Conservation (phyloP, 2,329 filamentous ascomycete genomes). For the Chrysoporthe deuterocubensis region DNA sequence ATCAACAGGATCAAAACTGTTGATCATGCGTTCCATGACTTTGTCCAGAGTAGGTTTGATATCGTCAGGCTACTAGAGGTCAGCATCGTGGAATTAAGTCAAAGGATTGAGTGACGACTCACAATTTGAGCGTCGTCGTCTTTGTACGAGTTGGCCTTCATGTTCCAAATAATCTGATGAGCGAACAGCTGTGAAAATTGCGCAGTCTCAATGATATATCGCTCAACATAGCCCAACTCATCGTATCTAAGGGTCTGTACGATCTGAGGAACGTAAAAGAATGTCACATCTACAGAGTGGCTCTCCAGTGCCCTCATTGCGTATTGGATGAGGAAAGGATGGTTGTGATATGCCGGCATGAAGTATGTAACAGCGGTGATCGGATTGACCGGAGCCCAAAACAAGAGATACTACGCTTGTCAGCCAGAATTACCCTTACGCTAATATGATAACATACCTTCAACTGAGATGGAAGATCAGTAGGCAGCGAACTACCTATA, state of each 20-base stretch:
- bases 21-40: slow-evolving; percentile 83
- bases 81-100: slow-evolving; percentile 24
- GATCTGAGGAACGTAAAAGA: slow-evolving; percentile 98
- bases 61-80: slow-evolving; percentile 69
- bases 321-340: slow-evolving; percentile 94
- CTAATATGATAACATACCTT: slow-evolving; percentile 59
- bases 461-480: slow-evolving; percentile 81
- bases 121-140: slow-evolving; percentile 89
- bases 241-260: slow-evolving; percentile 96
- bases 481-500: slow-evolving; percentile 74
- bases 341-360: slow-evolving; percentile 84
- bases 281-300: slow-evolving; percentile 94
- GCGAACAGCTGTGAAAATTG: slow-evolving; percentile 98
- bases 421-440: slow-evolving; percentile 33
- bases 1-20: slow-evolving; percentile 79
- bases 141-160: slow-evolving; percentile 98
- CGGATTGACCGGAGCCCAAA: slow-evolving; percentile 91
- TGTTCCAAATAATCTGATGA: slow-evolving; percentile 99
- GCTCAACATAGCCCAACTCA: slow-evolving; percentile 88
- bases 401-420: slow-evolving; percentile 73
- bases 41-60: slow-evolving; percentile 93
- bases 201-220: slow-evolving; percentile 95
- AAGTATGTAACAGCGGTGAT: slow-evolving; percentile 94
- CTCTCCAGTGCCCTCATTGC: slow-evolving; percentile 94
- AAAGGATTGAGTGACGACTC: slow-evolving; percentile 29